These are phyloP conservation scores for Emmonsiellopsis sp. DNA, from an alignment of 2,329 filamentous ascomycete species.

Conservation along the genomic window DNA sequence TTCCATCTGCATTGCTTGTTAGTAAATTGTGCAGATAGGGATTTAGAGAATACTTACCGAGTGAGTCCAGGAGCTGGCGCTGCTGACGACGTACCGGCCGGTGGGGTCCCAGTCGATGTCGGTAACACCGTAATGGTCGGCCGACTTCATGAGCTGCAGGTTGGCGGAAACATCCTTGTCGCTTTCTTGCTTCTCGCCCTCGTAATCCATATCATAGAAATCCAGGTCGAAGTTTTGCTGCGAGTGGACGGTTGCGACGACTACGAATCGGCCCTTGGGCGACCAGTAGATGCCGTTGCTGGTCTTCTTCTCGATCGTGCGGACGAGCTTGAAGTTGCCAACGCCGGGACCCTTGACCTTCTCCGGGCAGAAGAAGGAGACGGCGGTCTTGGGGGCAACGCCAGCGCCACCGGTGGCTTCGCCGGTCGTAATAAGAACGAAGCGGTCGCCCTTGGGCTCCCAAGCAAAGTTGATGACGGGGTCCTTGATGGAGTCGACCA, in stretches of 20 bases:
- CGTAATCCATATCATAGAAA: constrained; percentile 96
- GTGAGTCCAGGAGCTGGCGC: constrained; percentile 93
- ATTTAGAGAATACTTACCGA: constrained; percentile 52
- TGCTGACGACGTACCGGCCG: constrained; percentile 86
- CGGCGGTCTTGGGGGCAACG: constrained; percentile 85
- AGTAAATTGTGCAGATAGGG: not conserved
- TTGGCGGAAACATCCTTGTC: constrained; percentile 94
- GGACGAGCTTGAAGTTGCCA: constrained; percentile 93
- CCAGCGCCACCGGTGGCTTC: constrained; percentile 71
- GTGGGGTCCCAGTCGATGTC: constrained; percentile 98
- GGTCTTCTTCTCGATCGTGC: constrained; percentile 97
- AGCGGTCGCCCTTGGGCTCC: constrained; percentile 96
- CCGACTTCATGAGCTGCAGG: constrained; percentile 85
- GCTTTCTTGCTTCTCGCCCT: constrained; percentile 86
- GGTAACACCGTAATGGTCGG: constrained; percentile 94
- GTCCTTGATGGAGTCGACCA: constrained; percentile 95
- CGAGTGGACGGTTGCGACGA: constrained; percentile 86
- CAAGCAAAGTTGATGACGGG: constrained; percentile 99
- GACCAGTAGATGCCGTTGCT: constrained; percentile 99
- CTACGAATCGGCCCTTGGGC: constrained; percentile 86
- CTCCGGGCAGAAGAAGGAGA: constrained; percentile 94
- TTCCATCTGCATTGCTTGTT: constrained; percentile 63
- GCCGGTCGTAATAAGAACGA: constrained; percentile 91
- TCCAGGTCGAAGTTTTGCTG: constrained; percentile 92
- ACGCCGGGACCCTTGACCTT: constrained; percentile 73